Conservation (phyloP, 345 rosid species). For the Bruguiera parviflora region DNA sequence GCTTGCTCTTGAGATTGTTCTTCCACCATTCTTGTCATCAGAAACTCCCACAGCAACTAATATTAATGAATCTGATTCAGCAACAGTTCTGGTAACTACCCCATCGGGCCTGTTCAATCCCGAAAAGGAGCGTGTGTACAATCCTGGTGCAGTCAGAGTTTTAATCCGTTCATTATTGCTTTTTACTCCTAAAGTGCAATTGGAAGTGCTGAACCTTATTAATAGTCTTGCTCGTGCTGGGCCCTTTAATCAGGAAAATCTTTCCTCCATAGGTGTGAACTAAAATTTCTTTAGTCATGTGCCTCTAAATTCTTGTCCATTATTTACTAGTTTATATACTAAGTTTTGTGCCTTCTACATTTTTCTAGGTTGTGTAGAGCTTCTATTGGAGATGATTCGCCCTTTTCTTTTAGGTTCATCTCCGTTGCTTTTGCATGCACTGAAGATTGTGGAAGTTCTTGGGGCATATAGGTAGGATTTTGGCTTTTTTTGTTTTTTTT, state of each 20-base stretch:
- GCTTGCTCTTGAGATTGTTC: conserved; percentile 91
- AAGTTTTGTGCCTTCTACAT: conserved; percentile 27
- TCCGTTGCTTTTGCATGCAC: conserved; percentile 66
- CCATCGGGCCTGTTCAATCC: conserved; percentile 64
- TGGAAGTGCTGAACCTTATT: conserved; percentile 74
- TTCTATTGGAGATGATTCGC: conserved; percentile 78
- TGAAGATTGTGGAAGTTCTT: conserved; percentile 95
- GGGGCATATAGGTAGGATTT: conserved; percentile 82
- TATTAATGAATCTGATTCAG: conserved; percentile 41
- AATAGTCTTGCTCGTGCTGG: conserved; percentile 84
- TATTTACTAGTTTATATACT: neutral
- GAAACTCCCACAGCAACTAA: conserved; percentile 47
- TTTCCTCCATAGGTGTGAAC: conserved; percentile 84
- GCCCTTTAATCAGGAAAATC: conserved; percentile 91
- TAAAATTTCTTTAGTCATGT: neutral
- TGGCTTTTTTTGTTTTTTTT: neutral
- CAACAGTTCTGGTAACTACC: conserved; percentile 49
- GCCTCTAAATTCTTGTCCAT: neutral
- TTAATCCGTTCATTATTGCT: conserved; percentile 81
- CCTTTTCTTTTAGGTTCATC: conserved; percentile 90
- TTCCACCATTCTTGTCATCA: conserved; percentile 78
- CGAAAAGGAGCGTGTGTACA: conserved; percentile 78
- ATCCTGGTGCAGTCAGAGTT: conserved; percentile 86
- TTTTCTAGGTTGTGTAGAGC: conserved; percentile 84
- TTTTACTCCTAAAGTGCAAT: conserved; percentile 90